Base-by-base conservation (phyloP, 805 yeast species). In the Candida ponderosae region DNA sequence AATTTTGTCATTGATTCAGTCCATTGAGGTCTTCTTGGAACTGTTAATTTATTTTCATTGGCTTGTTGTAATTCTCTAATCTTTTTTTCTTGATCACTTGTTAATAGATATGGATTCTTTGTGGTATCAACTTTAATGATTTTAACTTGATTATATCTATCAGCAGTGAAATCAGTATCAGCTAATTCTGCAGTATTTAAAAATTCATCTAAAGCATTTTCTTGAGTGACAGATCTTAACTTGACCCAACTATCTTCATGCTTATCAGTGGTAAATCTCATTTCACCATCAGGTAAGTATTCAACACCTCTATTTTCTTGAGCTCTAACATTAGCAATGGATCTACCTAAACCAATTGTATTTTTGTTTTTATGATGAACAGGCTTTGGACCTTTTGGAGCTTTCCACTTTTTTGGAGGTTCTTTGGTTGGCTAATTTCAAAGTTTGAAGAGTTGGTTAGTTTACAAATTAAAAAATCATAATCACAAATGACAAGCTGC, bases 21-120 rank as follows among this genome's bases (percentile, higher is more conserved):
- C 99, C 99, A 93, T 32, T 63, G 53, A 15, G 99, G 99, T 59
- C 97, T 73, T 56, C 96, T 76, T 32, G 99, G 99, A 38, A 93
- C 90, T 8, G 81, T 87, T 51, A 93, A 71, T 48, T 74, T 75
- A 32, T 67, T 68, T 46, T 81, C 86, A 56, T 81, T 81, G 43
- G 74, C 74, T 56, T 75, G 73, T 48, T 83, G 89, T 41, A 76
- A 68, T 27, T 70, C 65, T 41, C 79, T 73, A 39, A 81, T 63
- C 32, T 68, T 73, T 36, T 69, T 66, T 49, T 77, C 80, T 51
- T 85, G 88, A 36, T 77, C 88, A 20, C 70, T 69, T 0, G 81
- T 71, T 40, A 89, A 64, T 33, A 86, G 53, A 42, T 73, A 76
- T 8, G 79, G 82, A 48, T 76, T 76, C 26, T 62, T 61, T 13